Base-by-base conservation (phyloP, 768 basidiomycete species). In the Mycena galericulata region DNA sequence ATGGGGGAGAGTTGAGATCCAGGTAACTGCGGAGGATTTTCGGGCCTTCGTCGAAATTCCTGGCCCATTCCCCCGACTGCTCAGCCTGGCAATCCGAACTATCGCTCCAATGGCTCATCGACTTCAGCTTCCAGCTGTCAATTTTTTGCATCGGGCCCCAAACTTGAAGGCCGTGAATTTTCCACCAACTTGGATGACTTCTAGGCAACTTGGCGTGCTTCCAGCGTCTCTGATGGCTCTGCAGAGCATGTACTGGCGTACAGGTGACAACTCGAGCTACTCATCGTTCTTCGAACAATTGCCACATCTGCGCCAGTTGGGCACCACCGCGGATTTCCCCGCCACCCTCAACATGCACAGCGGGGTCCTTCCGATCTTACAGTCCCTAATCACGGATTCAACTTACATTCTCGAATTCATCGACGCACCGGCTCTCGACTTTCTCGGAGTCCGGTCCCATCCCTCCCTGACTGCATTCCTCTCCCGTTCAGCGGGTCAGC, bases 21-120 rank as follows among this genome's bases (percentile, higher is more conserved):
- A 6, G 18, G 10, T 43, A 6, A 9, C 41, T 12, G 14, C 5
- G 6, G 41, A 9, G 41, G 20, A 43, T 18, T 18, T 43, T 6
- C 10, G 6, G 12, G 41, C 11, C 6, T 43, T 43, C n/a, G n/a
- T 14, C 41, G 20, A 43, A 18, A 43, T 43, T 18, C 10, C 41
- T 6, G 41, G 56, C 15, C 56, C 56, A 15, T 57, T 57, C n/a
- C 38, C 56, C 10, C 26, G 24, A 4, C 41, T 57, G 4, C 34
- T 7, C 5, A 54, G 51, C n/a, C 17, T 54, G 51, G 30, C 20
- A 27, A 34, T 54, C 51, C 18, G 51, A 54, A 86, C 6, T 6
- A 8, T 49, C 6, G 22, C 7, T 24, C 10, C n/a, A 9, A n/a
- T n/a, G 7, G 8, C n/a, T 49, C 47, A 6, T 27, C 5, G 11